A percentile compares a stretch with the other conserved stretches of the same genome.
Evolutionary conservation across 257 asterid species (phyloP).

Genomic region (Phtheirospermum japonicum): DNA sequence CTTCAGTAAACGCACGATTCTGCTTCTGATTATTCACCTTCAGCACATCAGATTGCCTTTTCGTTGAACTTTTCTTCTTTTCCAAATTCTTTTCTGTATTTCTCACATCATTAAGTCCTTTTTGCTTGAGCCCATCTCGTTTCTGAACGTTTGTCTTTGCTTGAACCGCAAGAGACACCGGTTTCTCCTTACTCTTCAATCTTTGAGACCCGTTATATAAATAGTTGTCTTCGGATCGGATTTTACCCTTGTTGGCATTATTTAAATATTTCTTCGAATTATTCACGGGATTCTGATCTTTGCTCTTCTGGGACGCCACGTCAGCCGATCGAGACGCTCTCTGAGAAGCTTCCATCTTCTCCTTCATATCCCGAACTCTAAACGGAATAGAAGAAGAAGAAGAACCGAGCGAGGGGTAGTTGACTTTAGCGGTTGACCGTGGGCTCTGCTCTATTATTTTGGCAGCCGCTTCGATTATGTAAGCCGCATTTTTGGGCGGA

Average conservation of each 20-base stretch:
- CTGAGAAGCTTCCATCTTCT: constrained; percentile 57
- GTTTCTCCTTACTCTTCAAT: constrained; percentile 56
- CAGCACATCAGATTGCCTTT: constrained; percentile 62
- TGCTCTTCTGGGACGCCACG: constrained; percentile 36
- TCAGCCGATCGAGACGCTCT: constrained; percentile 32
- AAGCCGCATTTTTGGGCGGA: constrained; percentile 86
- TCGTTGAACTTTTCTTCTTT: constrained; percentile 41
- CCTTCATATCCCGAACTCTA: constrained; percentile 61
- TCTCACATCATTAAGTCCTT: constrained; percentile 46
- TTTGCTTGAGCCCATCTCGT: constrained; percentile 56
- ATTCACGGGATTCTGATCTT: constrained; percentile 42
- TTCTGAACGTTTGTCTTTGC: constrained; percentile 56
- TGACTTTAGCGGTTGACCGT: constrained; percentile 50
- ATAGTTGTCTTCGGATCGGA: constrained; percentile 41
- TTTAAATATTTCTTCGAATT: constrained; percentile 42
- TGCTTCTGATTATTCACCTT: constrained; percentile 87
- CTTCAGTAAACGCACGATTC: constrained; percentile 54
- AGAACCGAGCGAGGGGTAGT: constrained; percentile 48
- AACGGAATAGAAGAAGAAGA: constrained; percentile 53
- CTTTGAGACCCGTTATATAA: constrained; percentile 45
- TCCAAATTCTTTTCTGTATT: constrained; percentile 50
- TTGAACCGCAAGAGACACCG: constrained; percentile 51
- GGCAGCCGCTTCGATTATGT: constrained; percentile 83
- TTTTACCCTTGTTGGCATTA: constrained; percentile 41
- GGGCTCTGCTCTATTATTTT: constrained; percentile 92